A percentile compares a stretch with the other conserved stretches of the same genome.
Conservation (phyloP, 148 eudicot species). For the Euryodendron excelsum region DNA sequence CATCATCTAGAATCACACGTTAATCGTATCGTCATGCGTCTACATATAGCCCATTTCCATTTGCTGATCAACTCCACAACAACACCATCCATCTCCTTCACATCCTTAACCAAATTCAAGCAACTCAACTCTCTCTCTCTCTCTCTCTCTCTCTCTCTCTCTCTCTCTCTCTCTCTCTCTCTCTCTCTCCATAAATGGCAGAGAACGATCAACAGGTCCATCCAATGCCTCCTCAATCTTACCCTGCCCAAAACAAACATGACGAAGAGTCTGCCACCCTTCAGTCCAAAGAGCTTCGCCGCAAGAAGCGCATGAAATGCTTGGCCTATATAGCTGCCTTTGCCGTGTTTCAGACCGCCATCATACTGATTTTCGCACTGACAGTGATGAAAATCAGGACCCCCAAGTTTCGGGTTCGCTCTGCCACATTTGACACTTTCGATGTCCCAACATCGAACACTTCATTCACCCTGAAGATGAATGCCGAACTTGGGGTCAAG, state of each 20-base stretch:
- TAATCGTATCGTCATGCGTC: too few relatives aligned
- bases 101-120: too few relatives aligned
- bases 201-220: background rate
- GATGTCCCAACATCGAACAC: background rate
- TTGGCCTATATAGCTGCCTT: background rate
- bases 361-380: background rate
- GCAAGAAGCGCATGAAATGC: background rate
- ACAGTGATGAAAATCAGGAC: slow-evolving; percentile 8
- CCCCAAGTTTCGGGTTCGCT: background rate
- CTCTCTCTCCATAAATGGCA: too few relatives aligned
- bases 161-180: too few relatives aligned
- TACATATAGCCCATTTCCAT: too few relatives aligned
- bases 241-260: background rate
- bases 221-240: too few relatives aligned
- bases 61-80: too few relatives aligned
- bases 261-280: background rate
- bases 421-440: background rate
- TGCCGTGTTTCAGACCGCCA: background rate
- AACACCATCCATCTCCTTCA: too few relatives aligned
- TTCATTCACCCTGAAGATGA: slow-evolving; percentile 4
- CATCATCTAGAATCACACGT: too few relatives aligned
- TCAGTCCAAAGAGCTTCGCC: background rate
- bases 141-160: too few relatives aligned
- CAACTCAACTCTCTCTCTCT: too few relatives aligned
- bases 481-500: slow-evolving; percentile 18